Conservation (phyloP, 1,284 basidiomycete species). For the Anthracocystis panici-leucophaei region DNA sequence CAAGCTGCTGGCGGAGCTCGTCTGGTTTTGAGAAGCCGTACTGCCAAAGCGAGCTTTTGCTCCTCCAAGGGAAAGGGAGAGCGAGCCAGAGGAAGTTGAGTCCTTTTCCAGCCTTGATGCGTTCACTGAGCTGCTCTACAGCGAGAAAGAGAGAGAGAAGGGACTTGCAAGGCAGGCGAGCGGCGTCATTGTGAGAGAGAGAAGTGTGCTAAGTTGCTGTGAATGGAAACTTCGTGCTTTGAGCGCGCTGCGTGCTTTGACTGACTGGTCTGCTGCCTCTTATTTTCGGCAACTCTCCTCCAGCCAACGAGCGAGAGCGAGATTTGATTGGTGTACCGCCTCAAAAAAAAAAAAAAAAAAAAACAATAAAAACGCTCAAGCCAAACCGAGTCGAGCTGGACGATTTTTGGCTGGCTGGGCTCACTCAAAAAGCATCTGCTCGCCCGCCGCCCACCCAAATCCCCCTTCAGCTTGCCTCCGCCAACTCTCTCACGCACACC, state of each 20-base stretch:
- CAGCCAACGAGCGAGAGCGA: neutral
- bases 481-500: conserved; percentile 41
- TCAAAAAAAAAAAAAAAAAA: conserved; percentile 4
- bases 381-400: neutral
- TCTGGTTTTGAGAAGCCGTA: too few species aligned
- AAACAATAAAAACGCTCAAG: neutral
- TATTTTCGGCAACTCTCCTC: neutral
- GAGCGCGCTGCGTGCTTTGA: neutral
- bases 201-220: neutral
- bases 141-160: too few species aligned
- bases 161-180: neutral
- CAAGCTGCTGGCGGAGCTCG: too few species aligned
- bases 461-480: conserved; percentile 34
- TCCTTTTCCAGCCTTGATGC: too few species aligned
- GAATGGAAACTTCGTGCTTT: conserved; percentile 12
- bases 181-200: neutral
- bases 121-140: too few species aligned
- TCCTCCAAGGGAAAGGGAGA: too few species aligned
- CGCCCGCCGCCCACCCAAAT: conserved; percentile 27
- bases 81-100: too few species aligned
- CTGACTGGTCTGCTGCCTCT: conserved; percentile 33
- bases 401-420: conserved; percentile 22
- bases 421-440: conserved; percentile 43
- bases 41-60: too few species aligned
- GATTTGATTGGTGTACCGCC: conserved; percentile 26